These are phyloP conservation scores for Botrytis cinerea DNA, from an alignment of 2,329 filamentous ascomycete species.

Conservation along the genomic window DNA sequence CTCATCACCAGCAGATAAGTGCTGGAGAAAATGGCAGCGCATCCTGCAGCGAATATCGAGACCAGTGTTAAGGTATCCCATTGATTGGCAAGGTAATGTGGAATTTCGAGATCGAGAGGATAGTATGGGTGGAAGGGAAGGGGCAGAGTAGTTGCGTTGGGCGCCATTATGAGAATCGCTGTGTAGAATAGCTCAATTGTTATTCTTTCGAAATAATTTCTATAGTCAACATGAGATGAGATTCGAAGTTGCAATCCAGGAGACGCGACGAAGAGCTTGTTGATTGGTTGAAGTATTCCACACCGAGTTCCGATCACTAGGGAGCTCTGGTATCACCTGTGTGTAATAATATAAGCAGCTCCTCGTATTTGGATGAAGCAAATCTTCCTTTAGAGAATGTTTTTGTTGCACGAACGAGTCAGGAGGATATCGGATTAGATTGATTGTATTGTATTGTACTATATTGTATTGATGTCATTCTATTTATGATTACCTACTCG, in stretches of 20 bases:
- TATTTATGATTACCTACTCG: background rate
- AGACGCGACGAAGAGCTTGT: background rate
- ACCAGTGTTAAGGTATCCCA: background rate
- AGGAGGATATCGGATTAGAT: background rate
- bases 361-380: background rate
- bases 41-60: background rate
- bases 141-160: background rate
- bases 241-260: background rate
- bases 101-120: background rate
- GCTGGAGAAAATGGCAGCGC: background rate
- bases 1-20: slow-evolving; percentile 3
- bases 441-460: background rate
- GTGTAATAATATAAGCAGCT: background rate
- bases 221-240: background rate
- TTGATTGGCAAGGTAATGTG: background rate
- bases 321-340: background rate
- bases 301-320: background rate
- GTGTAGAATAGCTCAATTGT: background rate
- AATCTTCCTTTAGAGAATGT: background rate
- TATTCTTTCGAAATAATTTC: background rate
- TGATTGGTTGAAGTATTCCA: background rate
- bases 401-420: background rate
- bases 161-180: background rate
- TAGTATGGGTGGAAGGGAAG: background rate
- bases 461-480: background rate